Percentiles rank a stretch among this genome's conserved stretches.
Evolutionary conservation across 2,329 filamentous ascomycete species (phyloP).

Genomic region (Phaeosphaeria sp.): DNA sequence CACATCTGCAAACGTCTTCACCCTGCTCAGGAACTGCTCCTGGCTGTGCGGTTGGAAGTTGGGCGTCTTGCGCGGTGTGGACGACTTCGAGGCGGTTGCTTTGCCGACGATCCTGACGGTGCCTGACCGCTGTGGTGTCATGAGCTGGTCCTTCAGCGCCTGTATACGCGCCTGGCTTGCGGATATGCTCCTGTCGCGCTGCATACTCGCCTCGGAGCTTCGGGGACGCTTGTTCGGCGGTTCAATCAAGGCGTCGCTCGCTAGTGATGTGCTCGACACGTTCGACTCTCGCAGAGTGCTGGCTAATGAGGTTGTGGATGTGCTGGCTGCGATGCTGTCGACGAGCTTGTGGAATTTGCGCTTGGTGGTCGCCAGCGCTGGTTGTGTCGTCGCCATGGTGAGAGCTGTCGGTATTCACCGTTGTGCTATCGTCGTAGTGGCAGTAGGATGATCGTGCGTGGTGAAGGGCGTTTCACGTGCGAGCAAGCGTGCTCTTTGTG

Average conservation of each 20-base stretch:
- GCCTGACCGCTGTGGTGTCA: constrained; percentile 32
- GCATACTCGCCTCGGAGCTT: constrained; percentile 36
- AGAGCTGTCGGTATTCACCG: neutral
- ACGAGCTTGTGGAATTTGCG: constrained; percentile 77
- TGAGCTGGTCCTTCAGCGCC: constrained; percentile 41
- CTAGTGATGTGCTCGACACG: constrained; percentile 37
- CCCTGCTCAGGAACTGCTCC: constrained; percentile 76
- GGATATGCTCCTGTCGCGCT: constrained; percentile 35
- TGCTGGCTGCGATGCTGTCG: constrained; percentile 61
- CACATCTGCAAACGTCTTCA: constrained; percentile 89
- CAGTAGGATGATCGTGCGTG: neutral
- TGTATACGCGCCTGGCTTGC: constrained; percentile 39
- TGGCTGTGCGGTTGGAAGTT: constrained; percentile 90
- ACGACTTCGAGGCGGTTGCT: constrained; percentile 30
- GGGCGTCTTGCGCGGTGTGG: constrained; percentile 53
- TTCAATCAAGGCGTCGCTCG: constrained; percentile 32
- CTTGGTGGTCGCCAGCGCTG: constrained; percentile 77
- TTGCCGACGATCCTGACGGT: constrained; percentile 42
- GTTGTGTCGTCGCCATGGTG: constrained; percentile 33
- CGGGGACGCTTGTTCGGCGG: constrained; percentile 45
- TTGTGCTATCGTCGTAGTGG: constrained; percentile 8
- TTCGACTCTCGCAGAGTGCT: constrained; percentile 47
- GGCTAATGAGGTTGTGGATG: constrained; percentile 51
- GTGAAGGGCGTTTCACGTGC: neutral
- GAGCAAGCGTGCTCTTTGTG: constrained; percentile 11